Percentiles rank a stretch among this genome's conserved stretches.
Evolutionary conservation across 768 basidiomycete species (phyloP).

Genomic region (Phylloporus sp.): DNA sequence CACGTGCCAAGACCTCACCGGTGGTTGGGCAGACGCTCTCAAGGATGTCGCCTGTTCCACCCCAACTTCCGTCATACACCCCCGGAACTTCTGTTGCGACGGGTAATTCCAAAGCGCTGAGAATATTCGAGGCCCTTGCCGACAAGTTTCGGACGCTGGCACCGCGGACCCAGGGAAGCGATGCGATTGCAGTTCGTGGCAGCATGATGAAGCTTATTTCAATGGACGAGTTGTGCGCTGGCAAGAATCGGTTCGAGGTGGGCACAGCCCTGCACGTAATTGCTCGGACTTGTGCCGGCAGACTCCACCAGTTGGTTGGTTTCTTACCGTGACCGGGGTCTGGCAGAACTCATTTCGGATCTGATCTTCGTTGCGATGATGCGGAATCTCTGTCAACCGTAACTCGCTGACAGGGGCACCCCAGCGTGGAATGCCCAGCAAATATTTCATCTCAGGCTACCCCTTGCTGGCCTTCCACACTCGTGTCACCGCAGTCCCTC

Average conservation of each 20-base stretch:
- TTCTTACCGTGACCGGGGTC: conserved; percentile 20
- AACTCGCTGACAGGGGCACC: conserved; percentile 26
- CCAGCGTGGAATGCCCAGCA: conserved; percentile 24
- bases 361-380: conserved; percentile 27
- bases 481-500: conserved; percentile 5
- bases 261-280: too few relatives aligned
- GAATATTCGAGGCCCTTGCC: conserved; percentile 61
- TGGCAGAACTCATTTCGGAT: conserved; percentile 7
- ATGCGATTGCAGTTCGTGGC: conserved; percentile 14
- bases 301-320: neutral
- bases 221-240: neutral
- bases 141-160: conserved; percentile 49
- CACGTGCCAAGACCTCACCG: conserved; percentile 74
- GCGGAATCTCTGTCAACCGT: conserved; percentile 11
- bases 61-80: conserved; percentile 82
- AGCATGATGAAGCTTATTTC: conserved; percentile 15
- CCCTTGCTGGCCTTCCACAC: conserved; percentile 18
- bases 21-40: conserved; percentile 80
- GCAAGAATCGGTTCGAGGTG: too few relatives aligned
- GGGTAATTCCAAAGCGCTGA: conserved; percentile 60
- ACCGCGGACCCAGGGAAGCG: conserved; percentile 14
- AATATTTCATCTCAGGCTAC: conserved; percentile 13
- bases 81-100: conserved; percentile 55
- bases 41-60: conserved; percentile 64
- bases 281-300: neutral